Evolutionary conservation across 345 rosid genomes (phyloP).

Genomic region (Gossypium thurberi): DNA sequence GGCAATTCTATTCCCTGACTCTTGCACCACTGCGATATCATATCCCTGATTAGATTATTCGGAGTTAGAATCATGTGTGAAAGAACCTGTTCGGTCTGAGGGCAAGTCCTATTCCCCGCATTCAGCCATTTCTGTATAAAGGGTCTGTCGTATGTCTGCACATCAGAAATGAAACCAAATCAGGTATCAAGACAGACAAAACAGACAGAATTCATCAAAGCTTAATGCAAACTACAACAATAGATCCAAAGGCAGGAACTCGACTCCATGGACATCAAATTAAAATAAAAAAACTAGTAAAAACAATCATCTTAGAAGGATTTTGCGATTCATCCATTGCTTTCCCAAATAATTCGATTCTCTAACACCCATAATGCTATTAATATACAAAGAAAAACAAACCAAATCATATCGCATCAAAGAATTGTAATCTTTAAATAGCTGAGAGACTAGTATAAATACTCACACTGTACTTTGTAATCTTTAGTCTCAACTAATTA

Average conservation of each 20-base stretch:
- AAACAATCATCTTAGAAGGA: background rate
- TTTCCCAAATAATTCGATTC: background rate
- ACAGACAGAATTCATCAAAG: too few species aligned
- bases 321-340: background rate
- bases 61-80: slow-evolving; percentile 65
- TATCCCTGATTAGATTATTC: slow-evolving; percentile 58
- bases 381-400: background rate
- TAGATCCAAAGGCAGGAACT: background rate
- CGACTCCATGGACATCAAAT: background rate
- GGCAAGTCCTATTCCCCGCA: slow-evolving; percentile 81
- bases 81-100: slow-evolving; percentile 77
- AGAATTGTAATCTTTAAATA: slow-evolving; percentile 1
- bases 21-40: slow-evolving; percentile 83
- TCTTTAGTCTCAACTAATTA: slow-evolving; percentile 16
- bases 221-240: background rate
- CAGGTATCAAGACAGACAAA: background rate
- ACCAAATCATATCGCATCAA: slow-evolving; percentile 4
- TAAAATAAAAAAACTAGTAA: background rate
- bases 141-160: slow-evolving; percentile 82
- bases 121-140: slow-evolving; percentile 83
- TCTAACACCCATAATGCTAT: background rate
- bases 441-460: background rate
- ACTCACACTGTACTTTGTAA: background rate
- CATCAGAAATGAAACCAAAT: slow-evolving; percentile 8
- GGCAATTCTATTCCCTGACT: slow-evolving; percentile 47